Evolutionary conservation across 257 asterid genomes (phyloP), one percentile per base, ranked within the genome.

Genomic region (Haberlea rhodopensis): DNA sequence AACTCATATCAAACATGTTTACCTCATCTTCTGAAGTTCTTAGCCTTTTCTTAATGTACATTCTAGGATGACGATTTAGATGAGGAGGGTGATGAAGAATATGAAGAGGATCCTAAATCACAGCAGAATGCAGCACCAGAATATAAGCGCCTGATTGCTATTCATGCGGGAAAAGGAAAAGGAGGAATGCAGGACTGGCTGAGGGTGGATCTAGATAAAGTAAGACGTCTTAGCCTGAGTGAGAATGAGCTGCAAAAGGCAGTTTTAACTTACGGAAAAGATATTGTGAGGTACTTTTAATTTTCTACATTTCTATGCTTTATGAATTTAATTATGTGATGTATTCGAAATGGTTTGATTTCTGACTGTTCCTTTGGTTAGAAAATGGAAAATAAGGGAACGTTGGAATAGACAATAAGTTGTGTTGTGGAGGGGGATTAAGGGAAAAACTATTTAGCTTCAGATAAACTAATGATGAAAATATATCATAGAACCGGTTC

Each of bases 81-180:
- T 43, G 78, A 62, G n/a, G n/a, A n/a, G 60, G 73, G 34, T 4
- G 20, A 43, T 15, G 8, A 43, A 43, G 51, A 43, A 43, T 43
- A 43, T 43, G 51, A 43, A 5, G 20, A 43, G 51, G 20, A 43
- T 70, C 62, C 16, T 31, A 76, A 66, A 54, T 67, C 75, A 56
- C 65, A 71, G 46, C 75, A 76, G 40, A 69, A 23, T 57, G 55
- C 0, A 11, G 78, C 81, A 31, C 81, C 83, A 7, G 79, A 67
- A 58, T 82, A 79, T 62, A 82, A 54, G 65, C 66, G 60, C 53
- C 59, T 82, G 64, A 82, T 82, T 71, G 87, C 83, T 53, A 82
- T 82, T 72, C 85, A 74, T 69, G 87, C 87, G 26, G 85, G 87
- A 57, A 82, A 82, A 73, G 81, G 85, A 22, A 76, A 82, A 71